Percentiles rank a stretch among this genome's conserved stretches.
Conservation (phyloP, 768 basidiomycete genomes). For the Suillus weaverae region DNA sequence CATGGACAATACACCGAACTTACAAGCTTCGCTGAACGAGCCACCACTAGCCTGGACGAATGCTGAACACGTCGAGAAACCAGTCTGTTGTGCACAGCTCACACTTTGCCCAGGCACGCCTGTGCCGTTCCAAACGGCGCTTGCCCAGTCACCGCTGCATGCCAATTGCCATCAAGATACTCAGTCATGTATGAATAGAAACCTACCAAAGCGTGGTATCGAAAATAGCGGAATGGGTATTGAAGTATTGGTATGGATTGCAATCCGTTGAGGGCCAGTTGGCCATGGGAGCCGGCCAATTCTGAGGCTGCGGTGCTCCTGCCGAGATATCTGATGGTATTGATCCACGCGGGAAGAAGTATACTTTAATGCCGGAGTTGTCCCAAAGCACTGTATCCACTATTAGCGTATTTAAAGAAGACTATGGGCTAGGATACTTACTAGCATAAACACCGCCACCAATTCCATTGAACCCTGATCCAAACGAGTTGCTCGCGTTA, state of each 20-base stretch:
- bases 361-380: slow-evolving; percentile 70
- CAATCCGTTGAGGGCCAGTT: slow-evolving; percentile 76
- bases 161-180: slow-evolving; percentile 7
- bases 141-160: slow-evolving; percentile 86
- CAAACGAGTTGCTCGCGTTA: slow-evolving; percentile 62
- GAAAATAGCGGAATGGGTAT: slow-evolving; percentile 74
- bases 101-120: slow-evolving; percentile 84
- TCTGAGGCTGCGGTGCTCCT: slow-evolving; percentile 70
- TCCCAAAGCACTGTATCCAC: slow-evolving; percentile 68
- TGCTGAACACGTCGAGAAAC: slow-evolving; percentile 74
- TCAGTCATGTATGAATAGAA: slow-evolving; percentile 9
- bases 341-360: slow-evolving; percentile 74
- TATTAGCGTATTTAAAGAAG: slow-evolving; percentile 16
- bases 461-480: slow-evolving; percentile 81
- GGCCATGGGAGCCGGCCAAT: slow-evolving; percentile 79
- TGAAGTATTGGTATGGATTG: slow-evolving; percentile 78
- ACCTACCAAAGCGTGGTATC: slow-evolving; percentile 81
- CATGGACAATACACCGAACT: slow-evolving; percentile 33
- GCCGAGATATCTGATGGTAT: slow-evolving; percentile 77
- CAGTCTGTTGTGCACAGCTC: slow-evolving; percentile 83
- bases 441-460: slow-evolving; percentile 90
- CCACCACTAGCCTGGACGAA: slow-evolving; percentile 75
- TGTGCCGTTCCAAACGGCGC: slow-evolving; percentile 66
- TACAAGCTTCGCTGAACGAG: slow-evolving; percentile 76
- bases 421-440: slow-evolving; percentile 41